Conservation (phyloP, 805 yeast genomes). For the Isabelozyma gotoi region DNA sequence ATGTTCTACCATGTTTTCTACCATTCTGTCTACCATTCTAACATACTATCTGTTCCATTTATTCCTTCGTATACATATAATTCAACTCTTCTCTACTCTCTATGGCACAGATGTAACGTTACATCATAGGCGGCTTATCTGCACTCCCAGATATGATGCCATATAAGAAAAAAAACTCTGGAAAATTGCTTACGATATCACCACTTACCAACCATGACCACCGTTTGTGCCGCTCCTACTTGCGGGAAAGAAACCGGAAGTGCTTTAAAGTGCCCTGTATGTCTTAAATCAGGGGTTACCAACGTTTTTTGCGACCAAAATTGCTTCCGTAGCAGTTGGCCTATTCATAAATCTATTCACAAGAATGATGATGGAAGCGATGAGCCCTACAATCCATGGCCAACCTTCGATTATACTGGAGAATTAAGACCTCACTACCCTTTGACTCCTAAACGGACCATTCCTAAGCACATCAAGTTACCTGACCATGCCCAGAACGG, state of each 20-base stretch:
- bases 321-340: slow-evolving; percentile 76
- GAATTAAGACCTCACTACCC: slow-evolving; percentile 78
- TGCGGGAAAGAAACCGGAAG: slow-evolving; percentile 84
- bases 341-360: slow-evolving; percentile 75
- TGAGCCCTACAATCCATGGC: slow-evolving; percentile 80
- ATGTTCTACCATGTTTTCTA: no score
- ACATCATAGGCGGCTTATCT: no score
- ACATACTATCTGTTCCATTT: no score
- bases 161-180: background rate
- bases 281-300: slow-evolving; percentile 68
- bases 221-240: slow-evolving; percentile 68
- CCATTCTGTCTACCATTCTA: no score
- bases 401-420: slow-evolving; percentile 74
- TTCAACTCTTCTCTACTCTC: no score
- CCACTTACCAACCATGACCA: slow-evolving; percentile 9
- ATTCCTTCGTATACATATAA: no score
- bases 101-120: no score
- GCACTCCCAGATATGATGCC: background rate
- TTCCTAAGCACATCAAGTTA: slow-evolving; percentile 67
- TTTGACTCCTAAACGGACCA: slow-evolving; percentile 62
- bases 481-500: slow-evolving; percentile 90
- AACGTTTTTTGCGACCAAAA: slow-evolving; percentile 76
- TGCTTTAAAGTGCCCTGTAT: slow-evolving; percentile 83
- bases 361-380: slow-evolving; percentile 48
- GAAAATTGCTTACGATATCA: background rate